Percentiles rank a stretch among this genome's conserved stretches.
phyloP scores from a whole-genome alignment of 345 rosid genomes.

The Lumnitzera littorea region DNA sequence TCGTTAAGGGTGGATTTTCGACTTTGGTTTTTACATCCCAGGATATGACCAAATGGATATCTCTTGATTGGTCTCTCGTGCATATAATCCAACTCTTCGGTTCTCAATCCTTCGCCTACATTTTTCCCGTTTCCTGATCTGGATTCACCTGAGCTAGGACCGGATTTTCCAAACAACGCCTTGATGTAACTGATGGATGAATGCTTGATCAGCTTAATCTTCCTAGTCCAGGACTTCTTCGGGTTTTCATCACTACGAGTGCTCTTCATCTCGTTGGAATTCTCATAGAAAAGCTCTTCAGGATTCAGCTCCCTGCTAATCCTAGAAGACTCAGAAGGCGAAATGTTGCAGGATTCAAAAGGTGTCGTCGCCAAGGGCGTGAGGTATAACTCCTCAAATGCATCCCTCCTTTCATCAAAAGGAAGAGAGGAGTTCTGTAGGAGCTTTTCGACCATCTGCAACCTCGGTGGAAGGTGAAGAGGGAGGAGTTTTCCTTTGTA shows the following conservation, averaged over 20 bases:
- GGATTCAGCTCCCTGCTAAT: slow-evolving; percentile 72
- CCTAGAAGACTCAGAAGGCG: slow-evolving; percentile 66
- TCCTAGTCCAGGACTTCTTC: slow-evolving; percentile 63
- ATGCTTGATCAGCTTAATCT: slow-evolving; percentile 51
- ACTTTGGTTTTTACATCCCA: slow-evolving; percentile 33
- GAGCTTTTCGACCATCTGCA: slow-evolving; percentile 63
- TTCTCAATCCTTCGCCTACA: slow-evolving; percentile 34
- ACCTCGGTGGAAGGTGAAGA: slow-evolving; percentile 69
- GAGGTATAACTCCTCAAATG: slow-evolving; percentile 47
- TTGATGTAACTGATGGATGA: slow-evolving; percentile 55
- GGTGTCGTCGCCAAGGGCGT: slow-evolving; percentile 72
- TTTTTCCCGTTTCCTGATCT: slow-evolving; percentile 38
- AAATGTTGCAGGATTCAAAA: slow-evolving; percentile 73
- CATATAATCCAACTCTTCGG: slow-evolving; percentile 22
- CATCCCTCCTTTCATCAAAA: slow-evolving; percentile 8
- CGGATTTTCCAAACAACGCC: slow-evolving; percentile 64
- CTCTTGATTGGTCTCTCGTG: slow-evolving; percentile 26
- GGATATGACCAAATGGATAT: slow-evolving; percentile 43
- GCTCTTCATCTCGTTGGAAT: slow-evolving; percentile 17
- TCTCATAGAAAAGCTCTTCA: slow-evolving; percentile 38
- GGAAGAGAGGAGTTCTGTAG: slow-evolving; percentile 30
- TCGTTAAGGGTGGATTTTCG: slow-evolving; percentile 17
- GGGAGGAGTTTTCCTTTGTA: slow-evolving; percentile 96
- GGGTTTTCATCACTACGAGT: slow-evolving; percentile 27
- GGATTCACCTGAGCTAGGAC: slow-evolving; percentile 49